Percentiles rank a stretch among this genome's conserved stretches.
Conservation (phyloP, 768 basidiomycete genomes). For the Gautieria morchelliformis region DNA sequence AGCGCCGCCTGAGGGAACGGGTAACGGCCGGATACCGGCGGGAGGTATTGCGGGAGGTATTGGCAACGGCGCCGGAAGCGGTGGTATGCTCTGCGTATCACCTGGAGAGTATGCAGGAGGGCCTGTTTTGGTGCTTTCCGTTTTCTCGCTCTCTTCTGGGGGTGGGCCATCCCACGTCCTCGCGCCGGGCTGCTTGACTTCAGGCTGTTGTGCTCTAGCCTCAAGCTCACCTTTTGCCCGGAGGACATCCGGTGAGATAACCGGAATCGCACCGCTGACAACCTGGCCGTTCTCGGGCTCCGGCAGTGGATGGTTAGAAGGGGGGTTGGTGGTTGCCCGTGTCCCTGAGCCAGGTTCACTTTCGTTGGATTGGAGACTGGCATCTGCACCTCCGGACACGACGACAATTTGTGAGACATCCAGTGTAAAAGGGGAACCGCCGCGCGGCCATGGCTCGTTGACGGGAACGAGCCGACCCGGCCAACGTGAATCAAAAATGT, state of each 20-base stretch:
- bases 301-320: not conserved
- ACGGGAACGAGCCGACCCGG: not conserved
- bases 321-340: not conserved
- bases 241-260: not conserved
- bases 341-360: not conserved
- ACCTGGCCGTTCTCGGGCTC: not conserved
- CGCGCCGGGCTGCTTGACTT: not conserved
- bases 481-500: not conserved
- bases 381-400: not conserved
- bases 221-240: not conserved
- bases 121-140: not conserved
- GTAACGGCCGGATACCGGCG: not conserved
- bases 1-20: not conserved
- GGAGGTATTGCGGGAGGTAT: not conserved
- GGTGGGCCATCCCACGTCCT: not conserved
- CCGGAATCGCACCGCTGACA: not conserved
- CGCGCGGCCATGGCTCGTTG: not conserved
- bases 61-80: not conserved
- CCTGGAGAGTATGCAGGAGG: not conserved
- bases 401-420: not conserved
- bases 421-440: not conserved
- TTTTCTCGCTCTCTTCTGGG: not conserved
- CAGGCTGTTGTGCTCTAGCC: not conserved
- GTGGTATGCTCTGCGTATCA: not conserved
- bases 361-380: not conserved